Evolutionary conservation across 306 rosid genomes (phyloP), one percentile per base, ranked within the genome.

Genomic region (Benincasa hispida): DNA sequence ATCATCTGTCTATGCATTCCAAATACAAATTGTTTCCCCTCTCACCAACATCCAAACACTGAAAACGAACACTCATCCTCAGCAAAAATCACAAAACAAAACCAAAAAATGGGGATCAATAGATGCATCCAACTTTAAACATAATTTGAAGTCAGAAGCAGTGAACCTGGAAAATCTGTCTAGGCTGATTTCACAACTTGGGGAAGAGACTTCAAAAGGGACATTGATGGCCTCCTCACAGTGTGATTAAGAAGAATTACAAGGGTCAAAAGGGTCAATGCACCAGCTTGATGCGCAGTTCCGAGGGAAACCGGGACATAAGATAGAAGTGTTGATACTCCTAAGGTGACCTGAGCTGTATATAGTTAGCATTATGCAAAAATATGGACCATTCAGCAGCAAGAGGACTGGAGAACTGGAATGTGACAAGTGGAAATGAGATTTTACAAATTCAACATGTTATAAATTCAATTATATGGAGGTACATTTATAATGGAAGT

Each of bases 211-310:
- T 91, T 91, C 51, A 89, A 87, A 83, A 89, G 93, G 79, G 84
- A 4, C 37, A 78, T 42, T 6, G 98, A 93, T 0, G 98, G 98
- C 86, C 72, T 89, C 54, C 97, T 85, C 72, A 91, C 82, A 0
- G 91, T 91, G 87, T 93, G 98, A 65, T 82, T 89, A 65, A 93
- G 91, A 76, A 89, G 82, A 74, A 91, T 61, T 87, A 87, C 63
- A 51, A 93, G 77, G 2, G 97, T 86, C 85, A 93, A 42, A 59
- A 93, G 95, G 6, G 95, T 88, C 80, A 93, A 87, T 76, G 97
- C 98, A 25, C 98, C 97, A 3, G 97, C 95, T 76, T 93, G 98
- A 88, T 91, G 97, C 24, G 95, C 95, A 11, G 90, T 84, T 51
- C 97, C 97, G 22, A 93, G 88, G 25, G 92, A 89, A 62, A 88